Evolutionary conservation across 805 yeast genomes (phyloP).

Genomic region (Kuraishia ogatae): DNA sequence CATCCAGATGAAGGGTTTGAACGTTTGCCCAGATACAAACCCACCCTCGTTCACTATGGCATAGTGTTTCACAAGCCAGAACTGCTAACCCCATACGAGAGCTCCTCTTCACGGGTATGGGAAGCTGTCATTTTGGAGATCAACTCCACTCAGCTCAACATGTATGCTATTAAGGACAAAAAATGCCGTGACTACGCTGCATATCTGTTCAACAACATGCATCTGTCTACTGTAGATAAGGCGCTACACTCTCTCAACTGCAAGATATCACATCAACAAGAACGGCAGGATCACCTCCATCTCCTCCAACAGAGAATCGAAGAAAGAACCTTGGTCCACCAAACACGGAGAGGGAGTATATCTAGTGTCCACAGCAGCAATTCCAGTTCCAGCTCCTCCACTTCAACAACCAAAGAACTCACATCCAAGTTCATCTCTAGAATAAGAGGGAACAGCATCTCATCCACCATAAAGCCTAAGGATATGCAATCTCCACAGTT

Average conservation of each 20-base stretch:
- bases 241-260: conserved; percentile 10
- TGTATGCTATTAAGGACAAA: conserved; percentile 12
- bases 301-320: conserved; percentile 9
- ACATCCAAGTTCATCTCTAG: background rate
- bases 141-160: conserved; percentile 22
- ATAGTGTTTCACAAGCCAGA: background rate
- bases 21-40: background rate
- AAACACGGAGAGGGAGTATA: background rate
- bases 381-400: background rate
- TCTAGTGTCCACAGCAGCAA: background rate
- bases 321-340: background rate
- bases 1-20: background rate
- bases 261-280: background rate
- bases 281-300: background rate
- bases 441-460: background rate
- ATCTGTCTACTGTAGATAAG: conserved; percentile 17
- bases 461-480: background rate
- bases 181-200: conserved; percentile 9
- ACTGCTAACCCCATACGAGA: background rate
- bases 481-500: conserved; percentile 6
- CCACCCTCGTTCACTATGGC: conserved; percentile 1
- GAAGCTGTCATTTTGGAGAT: conserved; percentile 19
- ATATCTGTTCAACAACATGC: conserved; percentile 13
- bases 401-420: background rate
- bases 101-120: background rate